Evolutionary conservation across 345 rosid species (phyloP).

Genomic region (Luvunga scandens): DNA sequence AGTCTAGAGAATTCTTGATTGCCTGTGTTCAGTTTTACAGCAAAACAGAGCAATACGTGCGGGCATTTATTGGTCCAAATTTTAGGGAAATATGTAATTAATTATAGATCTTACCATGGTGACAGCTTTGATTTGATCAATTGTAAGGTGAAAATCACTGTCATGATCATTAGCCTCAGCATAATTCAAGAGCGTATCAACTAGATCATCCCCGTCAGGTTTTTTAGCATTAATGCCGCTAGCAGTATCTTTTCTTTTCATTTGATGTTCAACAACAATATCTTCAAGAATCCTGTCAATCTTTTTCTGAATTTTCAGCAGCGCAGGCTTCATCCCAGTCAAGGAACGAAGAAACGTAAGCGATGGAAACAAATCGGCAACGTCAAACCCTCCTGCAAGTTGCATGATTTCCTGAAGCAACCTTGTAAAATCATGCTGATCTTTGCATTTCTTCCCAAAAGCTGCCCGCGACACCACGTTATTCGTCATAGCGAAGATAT

Average conservation of each 20-base stretch:
- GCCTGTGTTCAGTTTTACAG: too few relatives aligned
- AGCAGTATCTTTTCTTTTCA: not conserved
- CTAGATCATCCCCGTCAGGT: constrained; percentile 6
- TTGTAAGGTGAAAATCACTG: constrained; percentile 6
- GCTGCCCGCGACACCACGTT: not conserved
- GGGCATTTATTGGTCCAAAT: too few relatives aligned
- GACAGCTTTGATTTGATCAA: constrained; percentile 13
- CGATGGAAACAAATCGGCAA: constrained; percentile 20
- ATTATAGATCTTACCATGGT: constrained; percentile 7
- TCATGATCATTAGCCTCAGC: not conserved
- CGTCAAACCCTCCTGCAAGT: constrained; percentile 7
- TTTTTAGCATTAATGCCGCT: not conserved
- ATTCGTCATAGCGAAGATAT: not conserved
- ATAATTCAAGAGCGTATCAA: constrained; percentile 23
- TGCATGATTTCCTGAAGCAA: not conserved
- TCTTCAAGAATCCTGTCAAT: constrained; percentile 17
- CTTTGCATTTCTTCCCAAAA: constrained; percentile 14
- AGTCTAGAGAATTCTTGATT: too few relatives aligned
- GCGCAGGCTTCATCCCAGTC: constrained; percentile 12
- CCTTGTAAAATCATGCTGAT: constrained; percentile 6
- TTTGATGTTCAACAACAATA: constrained; percentile 8
- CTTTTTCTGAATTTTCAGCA: constrained; percentile 5
- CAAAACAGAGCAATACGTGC: too few relatives aligned
- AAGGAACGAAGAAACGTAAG: constrained; percentile 5
- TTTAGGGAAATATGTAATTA: too few relatives aligned